phyloP scores from a whole-genome alignment of 2,329 filamentous ascomycete genomes.

The Immersiporthe knoxdaviesiana region DNA sequence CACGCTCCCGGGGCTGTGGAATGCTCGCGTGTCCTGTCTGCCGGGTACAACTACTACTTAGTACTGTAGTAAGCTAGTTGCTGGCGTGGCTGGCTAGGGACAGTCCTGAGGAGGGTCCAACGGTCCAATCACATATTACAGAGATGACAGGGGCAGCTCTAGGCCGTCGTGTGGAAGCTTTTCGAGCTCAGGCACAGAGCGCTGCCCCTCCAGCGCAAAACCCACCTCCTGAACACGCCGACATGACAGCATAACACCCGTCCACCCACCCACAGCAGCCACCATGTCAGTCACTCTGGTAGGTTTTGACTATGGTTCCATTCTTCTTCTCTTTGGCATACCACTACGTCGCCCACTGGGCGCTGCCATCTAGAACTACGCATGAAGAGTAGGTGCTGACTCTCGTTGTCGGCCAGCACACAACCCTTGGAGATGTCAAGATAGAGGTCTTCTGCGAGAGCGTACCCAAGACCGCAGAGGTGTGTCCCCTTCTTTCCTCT shows the following conservation, averaged over 20 bases:
- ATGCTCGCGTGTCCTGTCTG: constrained; percentile 13
- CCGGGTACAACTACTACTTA: neutral
- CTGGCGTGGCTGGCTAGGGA: neutral
- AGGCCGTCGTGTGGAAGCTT: neutral
- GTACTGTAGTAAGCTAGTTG: neutral
- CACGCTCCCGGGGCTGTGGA: neutral
- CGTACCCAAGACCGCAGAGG: constrained; percentile 89
- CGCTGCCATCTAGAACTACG: neutral
- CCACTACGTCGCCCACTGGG: no score
- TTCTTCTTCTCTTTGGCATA: neutral
- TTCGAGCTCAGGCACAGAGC: neutral
- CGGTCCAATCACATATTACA: constrained; percentile 15
- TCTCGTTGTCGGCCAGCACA: constrained; percentile 72
- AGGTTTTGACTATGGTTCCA: neutral
- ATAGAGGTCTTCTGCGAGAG: constrained; percentile 95
- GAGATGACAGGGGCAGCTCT: constrained; percentile 7
- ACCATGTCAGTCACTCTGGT: constrained; percentile 13
- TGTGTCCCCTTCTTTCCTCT: constrained; percentile 40
- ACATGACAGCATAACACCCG: neutral
- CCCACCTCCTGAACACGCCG: neutral
- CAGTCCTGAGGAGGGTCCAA: neutral
- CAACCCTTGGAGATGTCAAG: constrained; percentile 86
- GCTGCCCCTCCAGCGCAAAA: constrained; percentile 8
- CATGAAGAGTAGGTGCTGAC: neutral
- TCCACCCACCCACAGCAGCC: neutral